phyloP scores from a whole-genome alignment of 2,329 filamentous ascomycete species.

The Mycosphaerella sp. region DNA sequence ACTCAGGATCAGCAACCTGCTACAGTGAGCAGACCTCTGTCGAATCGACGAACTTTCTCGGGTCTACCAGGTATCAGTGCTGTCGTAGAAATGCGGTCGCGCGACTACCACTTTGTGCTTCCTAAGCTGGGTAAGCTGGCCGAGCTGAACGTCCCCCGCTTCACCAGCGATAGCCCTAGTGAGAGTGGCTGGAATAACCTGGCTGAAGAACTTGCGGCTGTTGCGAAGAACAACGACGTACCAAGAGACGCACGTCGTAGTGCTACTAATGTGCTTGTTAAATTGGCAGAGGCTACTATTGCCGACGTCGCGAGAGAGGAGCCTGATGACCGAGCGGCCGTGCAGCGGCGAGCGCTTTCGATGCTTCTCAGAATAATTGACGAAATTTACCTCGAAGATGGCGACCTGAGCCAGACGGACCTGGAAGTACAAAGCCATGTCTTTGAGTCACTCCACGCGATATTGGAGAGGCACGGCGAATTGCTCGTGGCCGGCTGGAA shows the following conservation, averaged over 20 bases:
- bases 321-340: conserved; percentile 29
- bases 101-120: conserved; percentile 45
- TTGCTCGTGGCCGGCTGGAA: conserved; percentile 77
- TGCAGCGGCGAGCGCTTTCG: conserved; percentile 31
- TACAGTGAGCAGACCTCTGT: conserved; percentile 27
- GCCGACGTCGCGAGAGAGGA: conserved; percentile 48
- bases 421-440: conserved; percentile 63
- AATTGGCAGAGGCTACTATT: conserved; percentile 44
- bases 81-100: conserved; percentile 34
- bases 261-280: conserved; percentile 46
- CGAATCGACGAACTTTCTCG: conserved; percentile 34
- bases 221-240: conserved; percentile 39
- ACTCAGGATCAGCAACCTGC: conserved; percentile 10
- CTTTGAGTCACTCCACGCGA: conserved; percentile 58
- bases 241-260: conserved; percentile 43
- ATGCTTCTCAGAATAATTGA: conserved; percentile 45
- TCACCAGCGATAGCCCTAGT: conserved; percentile 61
- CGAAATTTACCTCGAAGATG: conserved; percentile 27
- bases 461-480: conserved; percentile 86
- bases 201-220: conserved; percentile 48
- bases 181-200: conserved; percentile 72
- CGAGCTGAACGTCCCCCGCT: conserved; percentile 47
- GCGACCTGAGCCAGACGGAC: conserved; percentile 27
- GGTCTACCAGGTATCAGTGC: conserved; percentile 42
- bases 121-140: conserved; percentile 45